Conservation (phyloP, 345 rosid species). For the Gossypium mustelinum region DNA sequence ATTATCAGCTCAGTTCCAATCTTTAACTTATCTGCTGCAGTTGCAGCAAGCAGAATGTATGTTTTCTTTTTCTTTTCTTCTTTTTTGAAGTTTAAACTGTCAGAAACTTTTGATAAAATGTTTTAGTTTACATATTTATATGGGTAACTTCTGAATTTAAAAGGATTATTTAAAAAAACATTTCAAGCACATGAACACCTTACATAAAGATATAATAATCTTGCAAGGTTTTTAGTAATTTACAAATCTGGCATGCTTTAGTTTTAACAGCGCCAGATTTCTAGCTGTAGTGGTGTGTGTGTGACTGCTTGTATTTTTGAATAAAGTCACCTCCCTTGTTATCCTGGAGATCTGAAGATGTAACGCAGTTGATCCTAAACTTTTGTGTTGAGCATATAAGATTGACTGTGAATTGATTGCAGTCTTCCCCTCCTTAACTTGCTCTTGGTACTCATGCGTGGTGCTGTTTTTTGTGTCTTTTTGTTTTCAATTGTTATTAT, state of each 20-base stretch:
- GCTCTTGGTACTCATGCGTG: not conserved
- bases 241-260: not conserved
- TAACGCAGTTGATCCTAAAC: not conserved
- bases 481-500: not conserved
- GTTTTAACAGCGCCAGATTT: not conserved
- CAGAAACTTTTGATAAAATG: not conserved
- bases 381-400: not conserved
- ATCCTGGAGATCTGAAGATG: not conserved
- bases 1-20: constrained; percentile 89
- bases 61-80: constrained; percentile 7
- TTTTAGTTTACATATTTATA: not conserved
- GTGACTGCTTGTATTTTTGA: not conserved
- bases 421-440: not conserved
- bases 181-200: not conserved
- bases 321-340: not conserved
- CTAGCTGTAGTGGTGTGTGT: not conserved
- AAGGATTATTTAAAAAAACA: not conserved
- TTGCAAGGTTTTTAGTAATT: constrained; percentile 1
- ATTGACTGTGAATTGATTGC: not conserved
- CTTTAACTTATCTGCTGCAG: constrained; percentile 89
- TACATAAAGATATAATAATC: constrained; percentile 1
- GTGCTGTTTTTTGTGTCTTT: not conserved
- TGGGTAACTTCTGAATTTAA: not conserved
- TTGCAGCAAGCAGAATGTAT: constrained; percentile 89
- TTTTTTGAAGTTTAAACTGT: not conserved